phyloP scores from a whole-genome alignment of 495 filamentous ascomycete genomes.

The Clohesyomyces aquaticus region DNA sequence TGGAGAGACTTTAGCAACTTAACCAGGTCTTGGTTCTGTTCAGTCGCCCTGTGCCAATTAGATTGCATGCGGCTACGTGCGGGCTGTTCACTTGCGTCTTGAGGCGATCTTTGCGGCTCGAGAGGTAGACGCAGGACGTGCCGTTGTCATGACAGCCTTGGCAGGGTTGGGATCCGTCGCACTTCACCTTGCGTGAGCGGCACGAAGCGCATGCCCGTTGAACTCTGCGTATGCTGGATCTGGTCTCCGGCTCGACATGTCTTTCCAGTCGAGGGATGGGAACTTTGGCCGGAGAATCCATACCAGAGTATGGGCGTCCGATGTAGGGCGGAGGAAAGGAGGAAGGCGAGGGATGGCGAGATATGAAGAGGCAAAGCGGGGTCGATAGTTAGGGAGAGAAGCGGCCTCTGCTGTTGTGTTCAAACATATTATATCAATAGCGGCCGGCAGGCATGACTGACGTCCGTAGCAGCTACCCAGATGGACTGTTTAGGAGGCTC shows the following conservation, averaged over 20 bases:
- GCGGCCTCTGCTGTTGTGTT: too few relatives aligned
- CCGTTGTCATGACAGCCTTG: constrained; percentile 59
- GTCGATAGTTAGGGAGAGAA: too few relatives aligned
- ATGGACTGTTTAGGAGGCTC: too few relatives aligned
- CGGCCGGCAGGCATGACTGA: too few relatives aligned
- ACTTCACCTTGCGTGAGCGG: constrained; percentile 58
- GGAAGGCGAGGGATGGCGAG: too few relatives aligned
- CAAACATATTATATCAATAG: too few relatives aligned
- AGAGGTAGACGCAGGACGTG: constrained; percentile 58
- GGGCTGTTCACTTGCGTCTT: constrained; percentile 38
- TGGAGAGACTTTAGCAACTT: constrained; percentile 15
- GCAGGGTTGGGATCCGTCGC: constrained; percentile 61
- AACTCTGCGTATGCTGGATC: constrained; percentile 15
- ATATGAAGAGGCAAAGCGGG: too few relatives aligned
- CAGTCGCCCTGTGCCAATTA: constrained; percentile 25
- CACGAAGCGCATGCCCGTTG: constrained; percentile 44
- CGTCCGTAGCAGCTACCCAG: too few relatives aligned
- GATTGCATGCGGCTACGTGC: background rate
- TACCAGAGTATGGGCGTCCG: too few relatives aligned
- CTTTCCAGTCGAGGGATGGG: constrained; percentile 31
- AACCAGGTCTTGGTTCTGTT: constrained; percentile 31
- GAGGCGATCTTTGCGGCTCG: constrained; percentile 58
- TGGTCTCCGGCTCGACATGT: constrained; percentile 5
- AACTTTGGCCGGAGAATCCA: constrained; percentile 20
- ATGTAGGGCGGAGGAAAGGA: too few relatives aligned